Evolutionary conservation across 768 basidiomycete species (phyloP).

Genomic region (Mrakia frigida): DNA sequence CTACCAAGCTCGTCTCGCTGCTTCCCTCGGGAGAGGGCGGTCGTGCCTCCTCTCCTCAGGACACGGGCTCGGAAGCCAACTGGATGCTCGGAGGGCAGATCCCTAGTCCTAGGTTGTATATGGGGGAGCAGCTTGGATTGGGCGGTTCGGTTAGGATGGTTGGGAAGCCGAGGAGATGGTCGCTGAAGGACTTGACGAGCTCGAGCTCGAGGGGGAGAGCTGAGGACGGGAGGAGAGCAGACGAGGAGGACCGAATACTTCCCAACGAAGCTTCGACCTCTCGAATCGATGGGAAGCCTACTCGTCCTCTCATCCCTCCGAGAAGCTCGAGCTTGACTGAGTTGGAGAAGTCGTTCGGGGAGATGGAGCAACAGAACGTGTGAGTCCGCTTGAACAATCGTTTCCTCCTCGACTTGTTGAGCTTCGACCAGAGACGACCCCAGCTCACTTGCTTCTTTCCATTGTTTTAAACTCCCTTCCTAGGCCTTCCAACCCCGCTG

Average conservation of each 20-base stretch:
- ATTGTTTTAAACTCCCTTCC: too few relatives aligned
- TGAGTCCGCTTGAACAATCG: background rate
- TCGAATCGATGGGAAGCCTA: too few relatives aligned
- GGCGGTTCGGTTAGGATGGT: background rate
- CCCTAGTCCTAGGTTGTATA: background rate
- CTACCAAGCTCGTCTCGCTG: background rate
- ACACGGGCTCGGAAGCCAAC: background rate
- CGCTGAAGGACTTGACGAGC: background rate
- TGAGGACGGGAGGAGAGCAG: too few relatives aligned
- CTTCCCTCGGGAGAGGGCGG: background rate
- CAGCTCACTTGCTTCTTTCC: too few relatives aligned
- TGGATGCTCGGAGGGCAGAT: background rate
- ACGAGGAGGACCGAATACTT: too few relatives aligned
- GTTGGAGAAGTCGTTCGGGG: background rate
- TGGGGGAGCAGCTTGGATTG: background rate
- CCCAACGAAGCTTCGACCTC: too few relatives aligned
- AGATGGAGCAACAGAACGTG: background rate
- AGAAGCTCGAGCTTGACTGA: background rate
- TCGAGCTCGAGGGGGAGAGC: background rate
- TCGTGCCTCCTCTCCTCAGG: background rate
- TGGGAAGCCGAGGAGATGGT: background rate
- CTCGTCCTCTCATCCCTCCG: background rate
- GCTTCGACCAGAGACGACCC: too few relatives aligned
- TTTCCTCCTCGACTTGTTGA: background rate
- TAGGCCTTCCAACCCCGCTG: too few relatives aligned